Evolutionary conservation across 2,329 filamentous ascomycete genomes (phyloP).

Genomic region (Nigrograna mackinnonii): DNA sequence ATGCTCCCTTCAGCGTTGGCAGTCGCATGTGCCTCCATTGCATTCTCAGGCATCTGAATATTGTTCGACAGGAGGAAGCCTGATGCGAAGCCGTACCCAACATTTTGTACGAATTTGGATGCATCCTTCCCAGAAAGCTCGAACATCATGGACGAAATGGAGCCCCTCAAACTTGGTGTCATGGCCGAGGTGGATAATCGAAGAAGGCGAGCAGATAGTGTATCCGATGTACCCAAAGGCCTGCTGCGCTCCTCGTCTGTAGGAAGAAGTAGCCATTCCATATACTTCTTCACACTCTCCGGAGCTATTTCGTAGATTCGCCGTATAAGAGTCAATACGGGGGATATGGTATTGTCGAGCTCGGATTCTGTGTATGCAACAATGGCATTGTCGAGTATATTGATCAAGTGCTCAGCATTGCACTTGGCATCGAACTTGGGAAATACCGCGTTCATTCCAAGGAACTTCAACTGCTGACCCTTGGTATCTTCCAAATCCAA

Average conservation of each 20-base stretch:
- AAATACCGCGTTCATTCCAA: constrained; percentile 62
- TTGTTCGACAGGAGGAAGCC: constrained; percentile 88
- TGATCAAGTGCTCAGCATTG: constrained; percentile 67
- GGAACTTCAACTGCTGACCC: constrained; percentile 42
- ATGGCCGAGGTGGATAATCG: constrained; percentile 75
- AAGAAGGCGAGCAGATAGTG: constrained; percentile 76
- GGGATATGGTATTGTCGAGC: constrained; percentile 72
- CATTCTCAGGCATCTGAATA: constrained; percentile 72
- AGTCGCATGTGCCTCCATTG: constrained; percentile 58
- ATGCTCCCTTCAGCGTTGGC: constrained; percentile 35
- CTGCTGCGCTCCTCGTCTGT: constrained; percentile 74
- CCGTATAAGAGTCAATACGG: constrained; percentile 74
- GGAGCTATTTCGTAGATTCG: constrained; percentile 73
- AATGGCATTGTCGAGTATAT: constrained; percentile 70
- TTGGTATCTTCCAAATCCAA: constrained; percentile 66
- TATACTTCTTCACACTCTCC: constrained; percentile 60
- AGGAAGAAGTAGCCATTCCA: constrained; percentile 74
- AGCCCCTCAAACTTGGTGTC: constrained; percentile 72
- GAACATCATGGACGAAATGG: constrained; percentile 80
- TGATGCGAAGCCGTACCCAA: constrained; percentile 92
- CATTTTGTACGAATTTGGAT: constrained; percentile 80
- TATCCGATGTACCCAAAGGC: constrained; percentile 75
- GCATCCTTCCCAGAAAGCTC: constrained; percentile 83
- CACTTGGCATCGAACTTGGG: constrained; percentile 63
- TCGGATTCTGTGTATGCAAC: constrained; percentile 66